Percentiles rank a stretch among this genome's conserved stretches.
Evolutionary conservation across 73 alveolate genomes (phyloP).

Genomic region (Tetrahymena thermophila): DNA sequence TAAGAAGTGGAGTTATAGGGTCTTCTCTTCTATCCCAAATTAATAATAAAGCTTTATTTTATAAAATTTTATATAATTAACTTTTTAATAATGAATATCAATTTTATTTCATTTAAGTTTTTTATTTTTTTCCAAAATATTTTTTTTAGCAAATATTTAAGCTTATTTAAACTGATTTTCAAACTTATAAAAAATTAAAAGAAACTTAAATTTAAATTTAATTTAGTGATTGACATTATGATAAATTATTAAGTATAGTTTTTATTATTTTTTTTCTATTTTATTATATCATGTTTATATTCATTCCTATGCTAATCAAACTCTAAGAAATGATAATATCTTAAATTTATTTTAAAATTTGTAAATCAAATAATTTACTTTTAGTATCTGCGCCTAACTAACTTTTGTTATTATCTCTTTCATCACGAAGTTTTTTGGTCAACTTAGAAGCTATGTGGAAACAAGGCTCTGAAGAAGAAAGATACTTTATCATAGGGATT

Average conservation of each 20-base stretch:
- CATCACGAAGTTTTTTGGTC: slow-evolving; percentile 18
- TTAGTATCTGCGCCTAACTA: not conserved
- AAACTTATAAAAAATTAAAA: too few relatives aligned
- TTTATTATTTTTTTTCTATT: too few relatives aligned
- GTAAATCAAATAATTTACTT: not conserved
- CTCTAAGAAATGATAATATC: not conserved
- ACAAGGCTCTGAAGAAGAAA: slow-evolving; percentile 28
- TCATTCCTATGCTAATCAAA: too few relatives aligned
- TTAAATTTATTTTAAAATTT: not conserved
- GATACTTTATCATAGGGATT: slow-evolving; percentile 39
- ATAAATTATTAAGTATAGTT: too few relatives aligned
- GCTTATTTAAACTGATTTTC: too few relatives aligned
- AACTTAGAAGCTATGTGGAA: slow-evolving; percentile 19
- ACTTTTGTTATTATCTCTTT: slow-evolving; percentile 19
- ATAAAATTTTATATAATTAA: not conserved
- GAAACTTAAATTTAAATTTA: too few relatives aligned
- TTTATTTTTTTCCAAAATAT: too few relatives aligned
- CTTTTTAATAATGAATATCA: too few relatives aligned
- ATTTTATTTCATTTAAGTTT: too few relatives aligned
- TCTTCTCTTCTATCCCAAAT: slow-evolving; percentile 97
- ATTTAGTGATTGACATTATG: too few relatives aligned
- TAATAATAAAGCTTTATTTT: slow-evolving; percentile 48
- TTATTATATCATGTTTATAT: too few relatives aligned
- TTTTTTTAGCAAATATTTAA: too few relatives aligned
- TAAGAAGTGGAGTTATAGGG: slow-evolving; percentile 96